Evolutionary conservation across 305 asterid species (phyloP).

Genomic region (Solanum chacoense): DNA sequence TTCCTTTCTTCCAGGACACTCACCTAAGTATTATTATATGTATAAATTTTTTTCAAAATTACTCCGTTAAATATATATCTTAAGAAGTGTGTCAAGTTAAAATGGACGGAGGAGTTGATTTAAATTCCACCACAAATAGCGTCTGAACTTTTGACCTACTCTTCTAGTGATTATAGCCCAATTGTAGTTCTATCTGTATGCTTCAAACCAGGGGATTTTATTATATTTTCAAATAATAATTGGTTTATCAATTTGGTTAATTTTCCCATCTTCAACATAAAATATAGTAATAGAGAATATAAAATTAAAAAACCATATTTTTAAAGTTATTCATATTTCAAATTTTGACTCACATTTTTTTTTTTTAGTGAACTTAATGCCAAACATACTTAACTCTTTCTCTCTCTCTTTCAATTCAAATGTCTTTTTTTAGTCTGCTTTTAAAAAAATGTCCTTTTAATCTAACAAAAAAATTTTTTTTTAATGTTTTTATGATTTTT

Average conservation of each 20-base stretch:
- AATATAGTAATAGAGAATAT: background rate
- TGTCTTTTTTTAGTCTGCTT: too few species aligned
- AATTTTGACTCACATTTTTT: background rate
- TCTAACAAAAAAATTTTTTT: background rate
- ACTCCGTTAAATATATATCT: background rate
- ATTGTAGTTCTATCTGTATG: background rate
- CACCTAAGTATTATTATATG: background rate
- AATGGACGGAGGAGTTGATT: background rate
- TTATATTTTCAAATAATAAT: background rate
- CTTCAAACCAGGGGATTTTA: background rate
- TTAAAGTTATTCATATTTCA: background rate
- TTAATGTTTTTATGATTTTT: too few species aligned
- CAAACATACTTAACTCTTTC: background rate
- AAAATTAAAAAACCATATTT: background rate
- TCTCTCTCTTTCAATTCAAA: background rate
- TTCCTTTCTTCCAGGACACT: background rate
- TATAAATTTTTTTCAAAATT: too few species aligned
- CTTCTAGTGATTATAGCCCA: background rate
- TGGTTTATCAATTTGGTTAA: background rate
- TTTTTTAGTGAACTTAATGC: background rate
- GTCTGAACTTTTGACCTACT: background rate
- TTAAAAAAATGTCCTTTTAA: too few species aligned
- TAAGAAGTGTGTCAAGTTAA: background rate
- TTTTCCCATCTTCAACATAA: background rate
- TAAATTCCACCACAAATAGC: background rate